phyloP scores from a whole-genome alignment of 1,139 yeast genomes.

The Scheffersomyces insectosa region DNA sequence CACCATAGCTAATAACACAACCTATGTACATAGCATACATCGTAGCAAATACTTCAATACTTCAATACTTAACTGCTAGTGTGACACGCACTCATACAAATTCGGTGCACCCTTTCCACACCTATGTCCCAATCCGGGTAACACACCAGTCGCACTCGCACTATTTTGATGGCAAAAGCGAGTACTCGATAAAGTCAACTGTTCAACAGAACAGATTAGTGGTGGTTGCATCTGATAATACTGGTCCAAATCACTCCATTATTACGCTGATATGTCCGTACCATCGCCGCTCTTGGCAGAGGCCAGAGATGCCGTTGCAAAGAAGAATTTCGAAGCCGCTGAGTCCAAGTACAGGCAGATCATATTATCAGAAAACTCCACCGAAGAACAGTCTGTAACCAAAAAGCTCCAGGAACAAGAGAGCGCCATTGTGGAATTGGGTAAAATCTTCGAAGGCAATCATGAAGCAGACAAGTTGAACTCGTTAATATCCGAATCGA shows the following conservation, averaged over 20 bases:
- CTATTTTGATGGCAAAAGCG: not conserved
- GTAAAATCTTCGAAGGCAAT: constrained; percentile 52
- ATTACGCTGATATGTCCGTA: constrained; percentile 11
- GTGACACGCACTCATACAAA: too few species aligned
- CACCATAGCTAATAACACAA: too few species aligned
- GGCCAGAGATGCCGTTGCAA: constrained; percentile 58
- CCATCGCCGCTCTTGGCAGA: constrained; percentile 40
- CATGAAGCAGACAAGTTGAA: constrained; percentile 53
- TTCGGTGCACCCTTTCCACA: too few species aligned
- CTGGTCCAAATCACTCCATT: not conserved
- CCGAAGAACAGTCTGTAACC: constrained; percentile 28
- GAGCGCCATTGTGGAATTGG: constrained; percentile 62
- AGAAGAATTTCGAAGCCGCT: constrained; percentile 53
- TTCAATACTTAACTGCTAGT: too few species aligned
- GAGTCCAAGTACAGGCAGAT: constrained; percentile 55
- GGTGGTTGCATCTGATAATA: constrained; percentile 2
- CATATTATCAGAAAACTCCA: constrained; percentile 36
- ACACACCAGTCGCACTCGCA: too few species aligned
- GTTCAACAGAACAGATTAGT: constrained; percentile 1
- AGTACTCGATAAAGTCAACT: constrained; percentile 1
- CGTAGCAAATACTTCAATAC: too few species aligned
- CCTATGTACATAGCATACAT: too few species aligned
- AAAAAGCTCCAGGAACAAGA: constrained; percentile 54
- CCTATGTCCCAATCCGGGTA: too few species aligned
- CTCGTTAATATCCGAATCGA: constrained; percentile 66